Base-by-base conservation (phyloP, 2,329 filamentous ascomycete species). In the Blastomyces emzantsi region DNA sequence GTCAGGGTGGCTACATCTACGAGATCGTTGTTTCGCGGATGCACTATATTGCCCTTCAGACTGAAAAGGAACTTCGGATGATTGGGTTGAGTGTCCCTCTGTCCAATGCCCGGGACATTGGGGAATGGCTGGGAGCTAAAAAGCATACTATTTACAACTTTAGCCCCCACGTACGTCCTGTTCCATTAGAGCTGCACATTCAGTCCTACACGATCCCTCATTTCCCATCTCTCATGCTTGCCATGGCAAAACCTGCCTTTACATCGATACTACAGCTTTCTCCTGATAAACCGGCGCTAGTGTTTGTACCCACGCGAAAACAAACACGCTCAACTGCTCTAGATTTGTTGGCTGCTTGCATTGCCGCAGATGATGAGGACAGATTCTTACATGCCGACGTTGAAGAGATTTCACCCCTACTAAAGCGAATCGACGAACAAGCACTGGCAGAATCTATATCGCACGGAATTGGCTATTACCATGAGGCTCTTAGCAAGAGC, bases 91-190 rank as follows among this genome's bases (percentile, higher is more conserved):
- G 91, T 73, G 94, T 97, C 36, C 95, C 94, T 30, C 82, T 99
- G 28, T 88, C 94, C 5, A 97, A 97, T 73, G 92, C 93, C 60
- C 86, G 92, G 64, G 94, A 99, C 71, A 85, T 99, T 70, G 93
- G 93, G 61, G 94, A 97, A 77, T 99, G 94, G 94, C 92, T 99
- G 69, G 94, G 95, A 68, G 94, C 93, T 8, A 96, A 87, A 75
- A 97, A 97, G 80, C 94, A 99, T 74, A 96, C 94, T 59, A 96
- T 96, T 67, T 99, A 93, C 82, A 99, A 99, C 79, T 99, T 99
- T 80, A 96, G 91, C 70, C 94, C 94, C 1, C 89, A 93, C 71
- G 87, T 93, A 66, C 88, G 95, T 63, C 89, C 92, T 1, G 86
- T 97, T 22, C 92, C 93, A 28, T 80, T 99, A 41, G 93, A 97